Evolutionary conservation across 345 rosid species (phyloP), one percentile per base, ranked within the genome.

Genomic region (Gossypium ekmanianum): DNA sequence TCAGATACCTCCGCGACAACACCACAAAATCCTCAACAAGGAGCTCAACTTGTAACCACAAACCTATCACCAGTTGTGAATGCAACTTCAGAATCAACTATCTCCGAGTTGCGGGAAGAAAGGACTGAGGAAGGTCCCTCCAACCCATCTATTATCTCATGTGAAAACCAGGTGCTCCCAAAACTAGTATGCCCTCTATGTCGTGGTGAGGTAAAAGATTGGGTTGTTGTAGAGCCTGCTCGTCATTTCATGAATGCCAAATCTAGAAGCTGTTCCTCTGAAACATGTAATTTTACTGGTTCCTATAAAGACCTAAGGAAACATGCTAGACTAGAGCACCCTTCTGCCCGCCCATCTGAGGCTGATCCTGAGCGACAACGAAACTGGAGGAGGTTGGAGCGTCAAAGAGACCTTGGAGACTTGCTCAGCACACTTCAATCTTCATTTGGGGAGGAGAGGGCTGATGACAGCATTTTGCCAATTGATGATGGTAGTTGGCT

Each of bases 371-470:
- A 90, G 82, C 80, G 99, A 69, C 92, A 91, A 74, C 92, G 94
- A 65, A 89, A 83, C 70, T 95, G 99, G 99, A 90, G 98, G 85
- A 85, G 94, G 86, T 77, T 95, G 79, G 98, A 95, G 85, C 94
- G 94, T 29, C 97, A 93, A 84, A 89, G 99, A 81, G 99, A 95
- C 74, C 77, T 95, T 41, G 99, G 99, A 9, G 98, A 95, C 84
- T 81, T 95, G 80, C 85, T 95, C 50, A 95, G 99, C 84, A 89
- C 97, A 2, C 94, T 95, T 26, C 91, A 90, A 43, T 91, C 97
- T 75, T 91, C 97, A 11, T 84, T 91, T 73, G 96, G 91, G 59
- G 98, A 95, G 69, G 98, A 91, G 73, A 87, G 89, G 80, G 77
- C 78, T 16, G 96, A 88, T 7, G 90, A 87, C 9, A 73, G 75